These are phyloP conservation scores for Pistacia vera DNA, from an alignment of 345 rosid species.

Conservation along the genomic window DNA sequence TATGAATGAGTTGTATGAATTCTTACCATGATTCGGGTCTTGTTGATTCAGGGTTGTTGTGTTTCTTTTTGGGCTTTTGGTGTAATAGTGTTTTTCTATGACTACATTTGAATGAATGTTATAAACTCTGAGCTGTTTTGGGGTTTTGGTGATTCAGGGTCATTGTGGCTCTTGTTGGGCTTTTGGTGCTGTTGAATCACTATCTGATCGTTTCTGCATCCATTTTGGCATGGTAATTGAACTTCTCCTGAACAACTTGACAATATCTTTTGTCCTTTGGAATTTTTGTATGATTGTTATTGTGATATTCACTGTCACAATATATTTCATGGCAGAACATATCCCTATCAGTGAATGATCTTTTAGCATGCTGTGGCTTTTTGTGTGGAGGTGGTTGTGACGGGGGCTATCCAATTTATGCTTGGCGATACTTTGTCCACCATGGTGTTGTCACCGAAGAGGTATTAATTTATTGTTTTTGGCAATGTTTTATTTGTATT, in stretches of 20 bases:
- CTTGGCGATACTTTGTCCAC: slow-evolving; percentile 80
- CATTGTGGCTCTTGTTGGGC: slow-evolving; percentile 99
- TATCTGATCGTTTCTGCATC: slow-evolving; percentile 97
- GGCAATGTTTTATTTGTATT: neutral
- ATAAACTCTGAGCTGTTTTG: slow-evolving; percentile 13
- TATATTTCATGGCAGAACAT: slow-evolving; percentile 58
- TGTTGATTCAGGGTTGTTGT: slow-evolving; percentile 78
- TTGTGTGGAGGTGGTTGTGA: slow-evolving; percentile 88
- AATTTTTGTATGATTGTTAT: neutral
- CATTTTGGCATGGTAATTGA: slow-evolving; percentile 69
- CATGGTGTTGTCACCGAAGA: slow-evolving; percentile 93
- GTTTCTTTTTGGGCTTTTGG: slow-evolving; percentile 99
- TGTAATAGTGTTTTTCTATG: slow-evolving; percentile 32
- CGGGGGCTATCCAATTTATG: slow-evolving; percentile 80
- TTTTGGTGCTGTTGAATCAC: slow-evolving; percentile 93
- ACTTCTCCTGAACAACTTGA: neutral
- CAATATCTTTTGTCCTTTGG: neutral
- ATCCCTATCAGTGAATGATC: slow-evolving; percentile 85
- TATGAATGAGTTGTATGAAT: neutral
- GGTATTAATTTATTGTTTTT: slow-evolving; percentile 39
- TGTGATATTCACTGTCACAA: neutral
- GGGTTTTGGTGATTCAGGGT: slow-evolving; percentile 58
- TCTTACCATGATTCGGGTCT: slow-evolving; percentile 20
- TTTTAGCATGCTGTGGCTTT: slow-evolving; percentile 94
- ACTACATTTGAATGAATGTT: neutral